Evolutionary conservation across 768 basidiomycete species (phyloP), one percentile per base, ranked within the genome.

Genomic region (Myochromella boudieri): DNA sequence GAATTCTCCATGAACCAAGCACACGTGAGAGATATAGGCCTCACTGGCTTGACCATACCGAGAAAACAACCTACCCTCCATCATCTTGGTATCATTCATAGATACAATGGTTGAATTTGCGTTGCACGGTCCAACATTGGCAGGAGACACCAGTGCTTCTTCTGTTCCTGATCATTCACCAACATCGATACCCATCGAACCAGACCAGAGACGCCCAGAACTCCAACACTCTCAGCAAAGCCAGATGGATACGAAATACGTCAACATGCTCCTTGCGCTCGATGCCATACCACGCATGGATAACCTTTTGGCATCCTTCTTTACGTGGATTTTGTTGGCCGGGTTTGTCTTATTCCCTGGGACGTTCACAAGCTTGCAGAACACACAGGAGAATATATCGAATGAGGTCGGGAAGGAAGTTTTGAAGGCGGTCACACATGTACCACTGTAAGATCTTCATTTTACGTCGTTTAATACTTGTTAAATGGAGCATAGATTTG

Each of bases 331-430:
- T 44, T 55, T 83, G 42, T 65, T 84, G 18, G 81, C 81, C 7
- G 81, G 81, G 6, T 84, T 84, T 57, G 64, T 84, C 14, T 66
- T 84, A 22, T 81, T 84, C 51, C 82, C 82, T 2, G 77, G 80
- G 40, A 83, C 82, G 6, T 84, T 84, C 60, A 68, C 74, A 8
- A 80, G 73, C 43, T 67, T 75, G 62, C 65, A 68, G 45, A 66
- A 57, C 33, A 36, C 60, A 8, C 56, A 66, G 21, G 47, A 52
- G 38, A 40, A 37, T 18, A 40, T 37, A 11, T 61, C 55, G 48
- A 60, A 43, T 29, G 66, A 65, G 8, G 51, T 73, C 5, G 62
- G 63, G 37, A 60, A 60, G 18, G 40, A 56, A 11, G 56, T 75
- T 38, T 49, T 78, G 31, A 53, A 57, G 25, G 58, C 65, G 6